Evolutionary conservation across 164 flowering plant species (phyloP), one percentile per base, ranked within the genome.

Genomic region (Annona cherimola): DNA sequence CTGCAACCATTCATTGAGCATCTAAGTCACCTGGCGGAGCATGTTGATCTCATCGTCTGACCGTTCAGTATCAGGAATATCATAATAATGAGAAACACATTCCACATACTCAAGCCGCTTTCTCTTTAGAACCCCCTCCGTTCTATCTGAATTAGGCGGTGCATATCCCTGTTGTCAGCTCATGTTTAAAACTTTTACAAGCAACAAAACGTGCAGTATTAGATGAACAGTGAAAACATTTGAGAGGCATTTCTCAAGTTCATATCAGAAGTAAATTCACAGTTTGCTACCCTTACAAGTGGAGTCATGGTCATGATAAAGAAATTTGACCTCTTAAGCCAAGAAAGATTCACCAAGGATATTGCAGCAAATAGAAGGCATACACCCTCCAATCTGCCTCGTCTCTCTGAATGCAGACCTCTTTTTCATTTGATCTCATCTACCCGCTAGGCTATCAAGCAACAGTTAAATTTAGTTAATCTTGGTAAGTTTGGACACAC

Each of bases 141-240:
- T 90, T 93, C 98, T 90, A 88, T 95, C 99, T 89, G 97, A 93
- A 93, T 90, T 93, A 90, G 98, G 88, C 83, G 99, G 91, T 93
- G 97, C 98, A 93, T 93, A 95, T 83, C 98, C 99, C 99, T 95
- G 98, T 90, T 78, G 96, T 95, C 94, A 91, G 93, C 88, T 85
- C 85, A 85, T 85, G 61, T 81, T 87, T 75, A 77, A 85, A 89
- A 66, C 85, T 79, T 74, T 76, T 79, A 73, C 74, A 81, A 75
- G 77, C 71, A 83, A 76, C 43, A 74, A 71, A 42, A 63, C 41
- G 42, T 43, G 20, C 9, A 72, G 68, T 5, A 16, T 40, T 19
- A 63, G 61, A 74, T 8, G n/a, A 63, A 11, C 35, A 26, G 35
- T 26, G 35, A 26, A 66, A 16, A 3, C 44, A 35, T 44, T 63